Percentiles rank a stretch among this genome's conserved stretches.
phyloP scores from a whole-genome alignment of 805 yeast genomes.

The Brettanomyces custersianus region DNA sequence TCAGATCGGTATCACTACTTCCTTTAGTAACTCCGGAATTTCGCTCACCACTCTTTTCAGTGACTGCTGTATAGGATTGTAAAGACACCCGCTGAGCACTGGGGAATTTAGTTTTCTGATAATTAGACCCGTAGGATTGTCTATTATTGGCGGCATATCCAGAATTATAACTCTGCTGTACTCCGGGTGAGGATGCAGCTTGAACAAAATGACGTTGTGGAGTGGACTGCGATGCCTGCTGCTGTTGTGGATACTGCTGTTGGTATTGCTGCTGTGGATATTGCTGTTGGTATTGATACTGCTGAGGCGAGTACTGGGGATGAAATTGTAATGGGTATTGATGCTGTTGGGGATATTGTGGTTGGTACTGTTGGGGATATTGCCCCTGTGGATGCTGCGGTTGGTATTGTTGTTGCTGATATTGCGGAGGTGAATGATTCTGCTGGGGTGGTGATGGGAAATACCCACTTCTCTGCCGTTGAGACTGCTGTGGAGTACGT shows the following conservation, averaged over 20 bases:
- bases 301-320: background rate
- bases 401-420: background rate
- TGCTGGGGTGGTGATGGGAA: no score
- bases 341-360: constrained; percentile 2
- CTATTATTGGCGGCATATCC: no score
- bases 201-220: background rate
- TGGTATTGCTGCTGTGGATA: background rate
- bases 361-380: background rate
- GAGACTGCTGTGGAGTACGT: constrained; percentile 2
- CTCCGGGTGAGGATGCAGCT: no score
- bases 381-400: background rate
- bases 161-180: no score
- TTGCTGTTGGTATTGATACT: constrained; percentile 4
- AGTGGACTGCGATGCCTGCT: background rate
- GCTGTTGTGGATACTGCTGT: background rate
- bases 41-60: no score
- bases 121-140: no score
- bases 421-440: no score
- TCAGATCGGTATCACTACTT: background rate
- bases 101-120: no score
- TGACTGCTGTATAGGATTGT: no score
- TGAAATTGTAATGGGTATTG: background rate
- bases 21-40: constrained; percentile 2
- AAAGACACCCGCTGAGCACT: no score
- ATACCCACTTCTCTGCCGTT: constrained; percentile 2